Evolutionary conservation across 2,329 filamentous ascomycete genomes (phyloP), one percentile per base, ranked within the genome.

Genomic region (Mollisiaceae sp.): DNA sequence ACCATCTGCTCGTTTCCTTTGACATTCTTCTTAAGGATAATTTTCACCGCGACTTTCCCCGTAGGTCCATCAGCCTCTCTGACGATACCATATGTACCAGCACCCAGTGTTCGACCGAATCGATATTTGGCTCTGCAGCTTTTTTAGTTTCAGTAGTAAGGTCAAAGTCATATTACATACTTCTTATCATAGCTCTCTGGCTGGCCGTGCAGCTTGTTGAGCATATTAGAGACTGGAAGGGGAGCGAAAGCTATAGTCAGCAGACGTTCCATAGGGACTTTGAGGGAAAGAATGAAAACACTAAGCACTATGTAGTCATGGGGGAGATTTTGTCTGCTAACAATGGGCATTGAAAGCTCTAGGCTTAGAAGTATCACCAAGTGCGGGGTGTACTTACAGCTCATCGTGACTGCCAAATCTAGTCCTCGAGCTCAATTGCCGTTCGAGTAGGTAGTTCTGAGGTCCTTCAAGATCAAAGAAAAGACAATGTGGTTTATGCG

Each of bases 171-270:
- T 67, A 62, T 43, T 59, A 76, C 83, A 76, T 82, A 96, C 92
- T 99, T 99, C 82, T 97, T 97, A 78, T 98, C 95, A 83, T 99
- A 99, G 82, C 93, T 97, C 74, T 97, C 93, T 73, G 94, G 94
- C 83, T 98, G 94, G 79, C 94, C 93, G 76, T 96, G 92, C 76
- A 97, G 91, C 86, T 94, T 93, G 82, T 94, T 97, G 75, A 97
- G 85, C 92, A 97, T 97, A 77, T 86, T 91, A 73, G 90, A 83
- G 82, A 97, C 93, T 97, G 68, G 65, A 68, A 59, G 55, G 39
- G 57, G 55, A 11, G 64, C 11, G 22, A 62, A 64, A 39, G 65
- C 32, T 52, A 66, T 64, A 54, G 52, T 66, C 47, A 66, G 65
- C 61, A 35, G 54, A 41, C 27, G 43, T 39, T 47, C 59, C 45